Evolutionary conservation across 2,329 filamentous ascomycete genomes (phyloP), one percentile per base, ranked within the genome.

Genomic region (Ceratocystis lukuohia): DNA sequence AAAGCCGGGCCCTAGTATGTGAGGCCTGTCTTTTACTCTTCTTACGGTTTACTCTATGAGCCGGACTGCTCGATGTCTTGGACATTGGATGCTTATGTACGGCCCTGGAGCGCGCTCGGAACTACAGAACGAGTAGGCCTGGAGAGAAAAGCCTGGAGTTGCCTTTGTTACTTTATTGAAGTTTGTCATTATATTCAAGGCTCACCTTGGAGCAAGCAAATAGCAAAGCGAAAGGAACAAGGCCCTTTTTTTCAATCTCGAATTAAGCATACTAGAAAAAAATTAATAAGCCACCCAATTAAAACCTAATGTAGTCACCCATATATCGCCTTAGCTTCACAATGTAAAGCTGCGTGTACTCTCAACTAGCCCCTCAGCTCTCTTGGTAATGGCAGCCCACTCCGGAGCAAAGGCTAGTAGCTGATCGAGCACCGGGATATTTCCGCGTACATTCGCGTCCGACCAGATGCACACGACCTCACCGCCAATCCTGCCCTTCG

Each of bases 341-440:
- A 85, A 74, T 67, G 77, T 78, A 74, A 89, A 93, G 66, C 77
- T 76, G 78, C 88, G 91, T 72, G 80, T 86, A 25, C 89, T 91
- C 74, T 96, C 89, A 37, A 96, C 88, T 71, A 96, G 76, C 0
- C 90, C 92, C 76, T 91, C 88, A 30, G 80, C 80, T 69, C 84
- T 76, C 77, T 96, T 96, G 3, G 85, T 86, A 33, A 91, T 79
- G 8, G 87, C 86, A 5, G 85, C 84, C 94, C 94, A 99, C 3
- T 80, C 77, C 0, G 94, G 94, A 70, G 86, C 81, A 75, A 86
- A 96, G 73, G 86, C 82, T 70, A 82, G 78, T 62, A 89, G 80
- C 76, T 97, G 92, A 71, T 94, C 88, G 64, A 93, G 82, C 0
- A 92, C 92, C 0, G 93, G 92, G 61, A 97, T 91, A 0, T 80